Base-by-base conservation (phyloP, 1,139 yeast species). In the Casaregolazyma suthepensis region DNA sequence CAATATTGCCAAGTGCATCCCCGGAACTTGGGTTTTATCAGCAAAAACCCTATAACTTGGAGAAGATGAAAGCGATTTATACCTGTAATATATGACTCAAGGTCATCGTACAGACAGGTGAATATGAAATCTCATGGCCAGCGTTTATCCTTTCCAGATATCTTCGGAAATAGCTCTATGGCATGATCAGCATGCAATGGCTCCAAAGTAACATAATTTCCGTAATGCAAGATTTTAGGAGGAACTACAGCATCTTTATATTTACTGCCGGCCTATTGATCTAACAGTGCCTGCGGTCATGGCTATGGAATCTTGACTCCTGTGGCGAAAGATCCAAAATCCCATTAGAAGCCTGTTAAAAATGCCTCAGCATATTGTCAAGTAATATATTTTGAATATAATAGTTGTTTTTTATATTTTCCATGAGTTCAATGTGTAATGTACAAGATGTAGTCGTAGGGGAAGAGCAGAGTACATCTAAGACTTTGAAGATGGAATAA, bases 1-100 rank as follows among this genome's bases (percentile, higher is more conserved):
- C 55, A 26, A 63, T 26, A 15, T 54, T 52, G 5, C 73, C 73
- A 15, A 69, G 65, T 1, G 68, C 60, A 19, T 58, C 56, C 5
- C 54, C 55, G n/a, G n/a, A 10, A 61, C 56, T 19, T 56, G 59
- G 29, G 59, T 58, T 2, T 66, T 53, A 19, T 68, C 57, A 4
- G 66, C 65, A 43, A 58, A 66, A 46, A 57, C 60, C 6, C 57
- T 20, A 2, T n/a, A n/a, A 61, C 59, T 26, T 60, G 66, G 5
- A 38, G 48, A 12, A 56, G 23, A n/a, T 38, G 22, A 1, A 52
- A 40, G n/a, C 37, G 51, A 40, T 1, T 26, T 40, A 13, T 43
- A 38, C 13, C 57, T 31, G 35, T 50, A 54, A 18, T 38, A 42
- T 4, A 18, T 46, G 31, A 58, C 59, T 23, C 52, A 59, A 4